Percentiles rank a stretch among this genome's conserved stretches.
phyloP scores from a whole-genome alignment of 805 yeast species.

The Spencermartinsiella europaea region DNA sequence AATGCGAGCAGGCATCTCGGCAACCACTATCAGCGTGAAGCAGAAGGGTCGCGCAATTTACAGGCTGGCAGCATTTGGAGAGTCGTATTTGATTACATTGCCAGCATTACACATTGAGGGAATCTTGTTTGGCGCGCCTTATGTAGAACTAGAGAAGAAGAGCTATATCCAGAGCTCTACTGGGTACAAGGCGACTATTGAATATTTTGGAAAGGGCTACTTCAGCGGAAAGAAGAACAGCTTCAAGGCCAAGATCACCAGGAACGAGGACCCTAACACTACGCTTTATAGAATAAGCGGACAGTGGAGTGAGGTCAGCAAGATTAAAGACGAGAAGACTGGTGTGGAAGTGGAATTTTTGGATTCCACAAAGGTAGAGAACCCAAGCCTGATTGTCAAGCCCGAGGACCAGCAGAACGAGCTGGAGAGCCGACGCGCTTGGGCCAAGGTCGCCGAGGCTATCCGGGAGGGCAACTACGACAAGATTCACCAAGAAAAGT shows the following conservation, averaged over 20 bases:
- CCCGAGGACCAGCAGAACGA: constrained; percentile 76
- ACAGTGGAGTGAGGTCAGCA: constrained; percentile 84
- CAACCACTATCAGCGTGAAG: constrained; percentile 74
- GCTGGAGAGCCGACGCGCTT: constrained; percentile 82
- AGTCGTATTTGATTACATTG: constrained; percentile 71
- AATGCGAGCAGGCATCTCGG: constrained; percentile 74
- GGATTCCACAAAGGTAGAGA: constrained; percentile 34
- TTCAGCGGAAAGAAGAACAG: constrained; percentile 92
- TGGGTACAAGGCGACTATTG: constrained; percentile 70
- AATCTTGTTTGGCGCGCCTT: constrained; percentile 82
- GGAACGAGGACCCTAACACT: constrained; percentile 44
- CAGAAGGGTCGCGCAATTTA: constrained; percentile 89
- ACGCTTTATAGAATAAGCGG: constrained; percentile 75
- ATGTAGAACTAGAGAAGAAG: constrained; percentile 87
- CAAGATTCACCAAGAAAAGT: constrained; percentile 67
- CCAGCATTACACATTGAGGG: constrained; percentile 97
- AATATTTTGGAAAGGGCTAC: constrained; percentile 89
- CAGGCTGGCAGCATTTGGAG: constrained; percentile 43
- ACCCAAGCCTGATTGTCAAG: constrained; percentile 63
- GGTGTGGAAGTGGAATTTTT: constrained; percentile 31
- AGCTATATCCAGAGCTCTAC: constrained; percentile 77
- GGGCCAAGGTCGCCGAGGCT: constrained; percentile 87
- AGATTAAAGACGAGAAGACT: constrained; percentile 53
- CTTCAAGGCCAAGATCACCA: constrained; percentile 77
- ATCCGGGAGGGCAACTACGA: constrained; percentile 71